Conservation (phyloP, 2,329 filamentous ascomycete species). For the Lasiodiplodia hormozganensis region DNA sequence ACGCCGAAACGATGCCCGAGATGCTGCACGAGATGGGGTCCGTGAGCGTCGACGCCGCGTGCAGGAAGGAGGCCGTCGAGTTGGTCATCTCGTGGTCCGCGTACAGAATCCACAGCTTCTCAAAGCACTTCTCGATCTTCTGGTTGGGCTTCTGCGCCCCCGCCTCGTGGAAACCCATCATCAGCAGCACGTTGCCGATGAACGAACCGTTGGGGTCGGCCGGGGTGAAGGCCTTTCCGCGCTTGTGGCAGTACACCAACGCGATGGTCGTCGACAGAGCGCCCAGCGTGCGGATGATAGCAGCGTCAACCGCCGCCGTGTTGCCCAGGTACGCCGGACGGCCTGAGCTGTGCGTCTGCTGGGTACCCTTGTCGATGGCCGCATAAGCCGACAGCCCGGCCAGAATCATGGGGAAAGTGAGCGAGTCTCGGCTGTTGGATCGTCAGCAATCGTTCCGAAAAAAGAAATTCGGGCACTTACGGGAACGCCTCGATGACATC, state of each 20-base stretch:
- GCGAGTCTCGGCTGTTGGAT: slow-evolving; percentile 32
- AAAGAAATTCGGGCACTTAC: not conserved
- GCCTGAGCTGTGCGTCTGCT: slow-evolving; percentile 23
- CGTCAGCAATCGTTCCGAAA: not conserved
- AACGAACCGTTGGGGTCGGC: slow-evolving; percentile 52
- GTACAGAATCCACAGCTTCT: slow-evolving; percentile 63
- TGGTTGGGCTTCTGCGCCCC: slow-evolving; percentile 58
- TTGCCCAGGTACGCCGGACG: slow-evolving; percentile 57
- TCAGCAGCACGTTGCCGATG: slow-evolving; percentile 62
- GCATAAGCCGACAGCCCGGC: slow-evolving; percentile 55
- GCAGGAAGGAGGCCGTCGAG: slow-evolving; percentile 63
- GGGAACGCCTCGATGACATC: slow-evolving; percentile 53
- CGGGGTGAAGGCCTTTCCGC: slow-evolving; percentile 58
- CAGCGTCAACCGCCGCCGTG: slow-evolving; percentile 56
- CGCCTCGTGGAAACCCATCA: slow-evolving; percentile 54
- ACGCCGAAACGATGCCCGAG: slow-evolving; percentile 60
- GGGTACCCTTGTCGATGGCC: slow-evolving; percentile 17
- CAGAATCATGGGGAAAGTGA: slow-evolving; percentile 46
- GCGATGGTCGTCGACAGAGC: slow-evolving; percentile 49
- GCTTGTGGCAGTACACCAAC: slow-evolving; percentile 48
- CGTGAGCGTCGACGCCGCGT: slow-evolving; percentile 63
- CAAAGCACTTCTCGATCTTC: slow-evolving; percentile 58
- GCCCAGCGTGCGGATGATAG: slow-evolving; percentile 61
- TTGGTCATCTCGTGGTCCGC: slow-evolving; percentile 67
- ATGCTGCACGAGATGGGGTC: slow-evolving; percentile 63